These are phyloP conservation scores for Ceratocystis alfenasii DNA, from an alignment of 2,329 filamentous ascomycete species.

Conservation along the genomic window DNA sequence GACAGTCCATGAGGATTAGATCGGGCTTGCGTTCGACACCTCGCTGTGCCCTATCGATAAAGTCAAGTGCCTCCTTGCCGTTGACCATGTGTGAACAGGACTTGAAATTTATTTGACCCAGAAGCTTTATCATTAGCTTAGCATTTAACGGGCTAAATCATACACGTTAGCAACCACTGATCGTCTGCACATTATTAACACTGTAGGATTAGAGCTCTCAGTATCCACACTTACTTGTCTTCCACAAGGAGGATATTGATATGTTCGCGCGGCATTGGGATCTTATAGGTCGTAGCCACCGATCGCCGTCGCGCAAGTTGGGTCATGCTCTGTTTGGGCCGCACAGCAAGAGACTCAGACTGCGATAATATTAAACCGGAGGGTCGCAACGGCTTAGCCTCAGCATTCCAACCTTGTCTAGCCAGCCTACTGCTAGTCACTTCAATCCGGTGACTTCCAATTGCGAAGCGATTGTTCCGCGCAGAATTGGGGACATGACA, in stretches of 20 bases:
- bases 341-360: background rate
- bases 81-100: slow-evolving; percentile 42
- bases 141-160: slow-evolving; percentile 19
- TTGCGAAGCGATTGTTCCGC: background rate
- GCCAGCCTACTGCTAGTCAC: background rate
- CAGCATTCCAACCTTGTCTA: background rate
- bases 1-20: slow-evolving; percentile 68
- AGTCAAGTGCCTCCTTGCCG: slow-evolving; percentile 65
- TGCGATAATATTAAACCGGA: background rate
- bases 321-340: slow-evolving; percentile 24
- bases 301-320: slow-evolving; percentile 22
- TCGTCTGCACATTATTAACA: background rate
- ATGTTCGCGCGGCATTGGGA: slow-evolving; percentile 36
- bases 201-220: background rate
- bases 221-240: slow-evolving; percentile 50
- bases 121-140: slow-evolving; percentile 24
- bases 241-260: slow-evolving; percentile 67
- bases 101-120: slow-evolving; percentile 24
- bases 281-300: slow-evolving; percentile 33
- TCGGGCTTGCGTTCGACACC: slow-evolving; percentile 48
- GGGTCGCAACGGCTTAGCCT: too few relatives aligned
- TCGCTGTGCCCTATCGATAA: slow-evolving; percentile 45
- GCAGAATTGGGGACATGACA: background rate
- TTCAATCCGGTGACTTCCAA: background rate
- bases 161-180: background rate